These are phyloP conservation scores for Geosiphon pyriformis DNA, from an alignment of 192 early-diverging fungal genomes.

Conservation along the genomic window DNA sequence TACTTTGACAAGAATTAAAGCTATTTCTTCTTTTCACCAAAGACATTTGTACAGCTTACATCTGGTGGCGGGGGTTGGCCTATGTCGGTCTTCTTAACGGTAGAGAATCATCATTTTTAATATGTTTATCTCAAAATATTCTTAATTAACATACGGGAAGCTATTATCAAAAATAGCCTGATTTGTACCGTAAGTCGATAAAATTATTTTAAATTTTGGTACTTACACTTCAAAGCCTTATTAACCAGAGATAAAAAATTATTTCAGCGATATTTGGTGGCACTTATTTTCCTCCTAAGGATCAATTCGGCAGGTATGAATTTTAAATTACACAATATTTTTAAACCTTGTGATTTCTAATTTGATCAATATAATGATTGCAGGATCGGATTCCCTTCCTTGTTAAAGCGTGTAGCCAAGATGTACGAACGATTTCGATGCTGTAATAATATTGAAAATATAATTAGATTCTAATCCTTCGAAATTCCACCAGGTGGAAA, in stretches of 20 bases:
- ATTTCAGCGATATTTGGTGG: conserved; percentile 37
- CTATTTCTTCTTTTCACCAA: neutral
- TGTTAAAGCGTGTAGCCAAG: conserved; percentile 28
- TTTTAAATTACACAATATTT: neutral
- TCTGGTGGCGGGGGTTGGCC: conserved; percentile 68
- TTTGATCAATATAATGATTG: neutral
- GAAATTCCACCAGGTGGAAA: conserved; percentile 47
- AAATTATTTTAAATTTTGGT: too few species aligned
- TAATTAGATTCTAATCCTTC: too few species aligned
- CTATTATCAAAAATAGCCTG: conserved; percentile 14
- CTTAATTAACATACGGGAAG: neutral
- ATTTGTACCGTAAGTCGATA: conserved; percentile 27
- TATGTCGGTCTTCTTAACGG: conserved; percentile 59
- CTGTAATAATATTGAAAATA: neutral
- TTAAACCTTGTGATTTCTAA: neutral
- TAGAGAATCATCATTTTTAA: conserved; percentile 33
- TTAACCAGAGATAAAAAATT: too few species aligned
- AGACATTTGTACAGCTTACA: conserved; percentile 52
- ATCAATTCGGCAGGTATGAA: conserved; percentile 26
- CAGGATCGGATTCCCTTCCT: conserved; percentile 33
- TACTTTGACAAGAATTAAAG: neutral
- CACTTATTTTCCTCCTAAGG: conserved; percentile 43
- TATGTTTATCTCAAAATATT: conserved; percentile 31
- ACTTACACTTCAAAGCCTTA: too few species aligned
- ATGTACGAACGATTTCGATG: neutral